Conservation (phyloP, 352 stramenopile genomes). For the Hyphochytrium catenoides region DNA sequence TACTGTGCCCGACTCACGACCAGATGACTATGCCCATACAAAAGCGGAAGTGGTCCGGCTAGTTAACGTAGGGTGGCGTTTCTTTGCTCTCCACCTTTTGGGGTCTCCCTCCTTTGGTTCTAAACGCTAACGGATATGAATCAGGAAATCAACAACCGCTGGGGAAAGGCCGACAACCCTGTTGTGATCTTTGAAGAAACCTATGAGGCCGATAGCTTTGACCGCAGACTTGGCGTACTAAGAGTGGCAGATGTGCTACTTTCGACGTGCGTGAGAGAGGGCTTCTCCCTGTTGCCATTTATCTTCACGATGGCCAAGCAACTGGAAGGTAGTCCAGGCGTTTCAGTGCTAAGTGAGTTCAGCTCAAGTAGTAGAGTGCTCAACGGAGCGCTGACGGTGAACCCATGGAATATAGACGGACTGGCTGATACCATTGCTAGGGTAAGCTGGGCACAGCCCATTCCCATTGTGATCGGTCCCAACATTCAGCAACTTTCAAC, state of each 20-base stretch:
- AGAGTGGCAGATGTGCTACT: constrained; percentile 33
- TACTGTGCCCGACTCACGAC: constrained; percentile 31
- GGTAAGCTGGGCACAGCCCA: too few relatives aligned
- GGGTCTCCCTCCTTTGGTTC: too few relatives aligned
- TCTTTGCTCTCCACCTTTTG: too few relatives aligned
- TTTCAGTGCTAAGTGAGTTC: constrained; percentile 90
- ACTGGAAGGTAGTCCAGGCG: constrained; percentile 15
- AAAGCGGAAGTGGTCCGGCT: constrained; percentile 67
- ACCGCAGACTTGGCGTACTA: constrained; percentile 34
- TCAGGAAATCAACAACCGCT: constrained; percentile 78
- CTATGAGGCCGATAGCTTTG: constrained; percentile 25
- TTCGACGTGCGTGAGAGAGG: constrained; percentile 31
- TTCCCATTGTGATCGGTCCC: too few relatives aligned
- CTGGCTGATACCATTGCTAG: constrained; percentile 37
- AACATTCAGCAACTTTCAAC: too few relatives aligned
- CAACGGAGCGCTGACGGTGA: constrained; percentile 83
- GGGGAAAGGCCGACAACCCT: constrained; percentile 19
- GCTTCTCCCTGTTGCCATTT: constrained; percentile 39
- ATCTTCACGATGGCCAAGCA: constrained; percentile 44
- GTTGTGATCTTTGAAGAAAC: constrained; percentile 50
- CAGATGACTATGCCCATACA: constrained; percentile 79
- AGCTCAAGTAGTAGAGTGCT: constrained; percentile 84
- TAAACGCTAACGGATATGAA: too few relatives aligned
- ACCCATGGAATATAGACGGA: constrained; percentile 86
- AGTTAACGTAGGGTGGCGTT: too few relatives aligned